Conservation (phyloP, 2,329 filamentous ascomycete genomes). For the Pseudomassariella vexata region DNA sequence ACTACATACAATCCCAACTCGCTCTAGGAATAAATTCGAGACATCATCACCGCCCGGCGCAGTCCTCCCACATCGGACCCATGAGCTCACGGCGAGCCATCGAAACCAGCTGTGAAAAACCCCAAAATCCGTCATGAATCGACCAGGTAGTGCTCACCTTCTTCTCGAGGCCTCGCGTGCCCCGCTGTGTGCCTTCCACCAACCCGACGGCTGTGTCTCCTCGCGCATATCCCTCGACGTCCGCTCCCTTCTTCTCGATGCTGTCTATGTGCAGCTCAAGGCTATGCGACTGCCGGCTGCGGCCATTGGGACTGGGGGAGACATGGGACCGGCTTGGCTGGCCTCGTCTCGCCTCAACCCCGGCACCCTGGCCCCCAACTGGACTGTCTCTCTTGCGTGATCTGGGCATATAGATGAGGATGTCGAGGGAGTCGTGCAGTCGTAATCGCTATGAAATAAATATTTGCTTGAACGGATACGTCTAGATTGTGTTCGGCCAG, state of each 20-base stretch:
- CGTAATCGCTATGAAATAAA: no score
- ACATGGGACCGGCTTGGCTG: no score
- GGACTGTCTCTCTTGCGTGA: no score
- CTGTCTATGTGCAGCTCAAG: conserved; percentile 5
- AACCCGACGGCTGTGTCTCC: conserved; percentile 15
- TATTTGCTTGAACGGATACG: no score
- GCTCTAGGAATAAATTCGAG: conserved; percentile 11
- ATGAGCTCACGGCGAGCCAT: background rate
- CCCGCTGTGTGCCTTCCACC: conserved; percentile 20
- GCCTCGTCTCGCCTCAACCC: no score
- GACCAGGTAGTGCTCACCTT: conserved; percentile 46
- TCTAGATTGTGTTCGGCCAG: no score
- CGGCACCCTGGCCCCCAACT: no score
- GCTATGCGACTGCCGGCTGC: conserved; percentile 4
- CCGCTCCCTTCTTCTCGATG: conserved; percentile 8
- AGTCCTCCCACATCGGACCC: background rate
- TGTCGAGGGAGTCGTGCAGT: no score
- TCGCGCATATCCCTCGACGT: conserved; percentile 12
- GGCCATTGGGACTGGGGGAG: conserved; percentile 7
- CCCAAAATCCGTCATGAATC: conserved; percentile 43
- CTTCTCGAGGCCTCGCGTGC: conserved; percentile 20
- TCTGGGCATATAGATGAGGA: no score
- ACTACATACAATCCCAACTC: conserved; percentile 7
- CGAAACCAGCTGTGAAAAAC: background rate
- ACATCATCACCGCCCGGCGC: conserved; percentile 2